phyloP scores from a whole-genome alignment of 2,329 filamentous ascomycete species.

The Onygenales sp. region DNA sequence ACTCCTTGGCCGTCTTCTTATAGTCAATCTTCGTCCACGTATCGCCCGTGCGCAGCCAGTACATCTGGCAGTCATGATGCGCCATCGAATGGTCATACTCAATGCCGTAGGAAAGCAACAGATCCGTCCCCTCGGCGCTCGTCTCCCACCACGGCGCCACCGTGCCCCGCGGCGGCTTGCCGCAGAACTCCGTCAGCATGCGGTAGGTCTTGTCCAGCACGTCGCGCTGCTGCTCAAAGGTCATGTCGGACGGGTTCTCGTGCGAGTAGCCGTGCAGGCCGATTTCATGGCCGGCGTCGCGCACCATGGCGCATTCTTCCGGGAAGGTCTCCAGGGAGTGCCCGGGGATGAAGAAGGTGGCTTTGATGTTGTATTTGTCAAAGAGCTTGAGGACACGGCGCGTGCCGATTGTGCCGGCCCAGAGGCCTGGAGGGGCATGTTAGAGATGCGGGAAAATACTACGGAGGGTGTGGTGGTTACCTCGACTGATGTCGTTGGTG shows the following conservation, averaged over 20 bases:
- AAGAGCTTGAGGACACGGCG: conserved; percentile 61
- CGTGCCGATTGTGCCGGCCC: conserved; percentile 58
- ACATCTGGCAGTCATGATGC: conserved; percentile 37
- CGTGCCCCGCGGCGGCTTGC: conserved; percentile 62
- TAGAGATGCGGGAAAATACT: not conserved
- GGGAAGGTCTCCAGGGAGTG: conserved; percentile 58
- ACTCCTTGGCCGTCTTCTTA: conserved; percentile 30
- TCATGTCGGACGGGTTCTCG: conserved; percentile 65
- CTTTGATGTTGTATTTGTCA: conserved; percentile 62
- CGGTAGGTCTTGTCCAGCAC: conserved; percentile 69
- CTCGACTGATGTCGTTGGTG: conserved; percentile 62
- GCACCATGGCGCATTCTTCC: conserved; percentile 52
- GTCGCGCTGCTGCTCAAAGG: conserved; percentile 62
- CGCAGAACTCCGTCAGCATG: conserved; percentile 62
- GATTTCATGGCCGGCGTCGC: conserved; percentile 56
- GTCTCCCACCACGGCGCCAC: conserved; percentile 73
- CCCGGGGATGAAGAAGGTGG: conserved; percentile 57
- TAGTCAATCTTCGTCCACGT: conserved; percentile 39
- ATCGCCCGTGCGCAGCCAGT: conserved; percentile 35
- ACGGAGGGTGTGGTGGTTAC: conserved; percentile 24
- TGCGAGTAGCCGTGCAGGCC: conserved; percentile 65
- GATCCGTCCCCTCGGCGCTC: conserved; percentile 52
- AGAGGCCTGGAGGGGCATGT: conserved; percentile 40
- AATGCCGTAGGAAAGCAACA: conserved; percentile 34
- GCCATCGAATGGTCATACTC: conserved; percentile 38